A percentile compares a stretch with the other conserved stretches of the same genome.
Evolutionary conservation across 2,329 filamentous ascomycete genomes (phyloP).

Genomic region (Sphaerulina populicola): DNA sequence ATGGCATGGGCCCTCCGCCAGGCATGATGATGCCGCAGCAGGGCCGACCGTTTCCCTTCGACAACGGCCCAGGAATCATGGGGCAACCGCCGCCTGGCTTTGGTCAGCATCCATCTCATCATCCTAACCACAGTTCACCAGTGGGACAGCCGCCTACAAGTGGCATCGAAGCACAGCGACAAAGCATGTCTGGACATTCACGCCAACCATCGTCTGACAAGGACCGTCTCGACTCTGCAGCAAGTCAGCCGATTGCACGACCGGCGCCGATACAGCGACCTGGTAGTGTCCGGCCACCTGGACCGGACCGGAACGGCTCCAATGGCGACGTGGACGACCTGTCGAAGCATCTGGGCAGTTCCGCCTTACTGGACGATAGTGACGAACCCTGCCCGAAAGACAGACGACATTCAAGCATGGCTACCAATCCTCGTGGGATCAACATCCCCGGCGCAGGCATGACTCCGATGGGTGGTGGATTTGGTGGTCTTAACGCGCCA

Average conservation of each 20-base stretch:
- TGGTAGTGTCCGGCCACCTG: conserved; percentile 54
- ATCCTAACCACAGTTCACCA: conserved; percentile 28
- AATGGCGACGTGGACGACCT: conserved; percentile 47
- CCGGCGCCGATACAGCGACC: conserved; percentile 85
- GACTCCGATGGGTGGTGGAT: conserved; percentile 25
- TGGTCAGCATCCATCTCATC: conserved; percentile 35
- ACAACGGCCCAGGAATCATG: conserved; percentile 34
- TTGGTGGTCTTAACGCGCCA: conserved; percentile 23
- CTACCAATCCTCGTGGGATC: conserved; percentile 23
- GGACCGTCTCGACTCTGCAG: conserved; percentile 51
- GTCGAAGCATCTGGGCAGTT: conserved; percentile 70
- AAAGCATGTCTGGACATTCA: conserved; percentile 50
- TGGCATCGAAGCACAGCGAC: conserved; percentile 33
- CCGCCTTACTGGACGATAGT: conserved; percentile 65
- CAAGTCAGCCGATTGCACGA: conserved; percentile 66
- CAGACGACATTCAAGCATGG: conserved; percentile 35
- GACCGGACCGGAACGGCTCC: conserved; percentile 34
- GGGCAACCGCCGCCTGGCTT: conserved; percentile 46
- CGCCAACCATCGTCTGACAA: conserved; percentile 62
- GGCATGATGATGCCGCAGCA: conserved; percentile 48
- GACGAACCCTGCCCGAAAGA: conserved; percentile 55
- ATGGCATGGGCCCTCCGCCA: conserved; percentile 39
- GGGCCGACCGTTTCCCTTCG: conserved; percentile 47
- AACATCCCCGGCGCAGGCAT: conserved; percentile 28
- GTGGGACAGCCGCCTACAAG: conserved; percentile 27